phyloP scores from a whole-genome alignment of 1,284 basidiomycete species.

The Marasmius tenuissimus region DNA sequence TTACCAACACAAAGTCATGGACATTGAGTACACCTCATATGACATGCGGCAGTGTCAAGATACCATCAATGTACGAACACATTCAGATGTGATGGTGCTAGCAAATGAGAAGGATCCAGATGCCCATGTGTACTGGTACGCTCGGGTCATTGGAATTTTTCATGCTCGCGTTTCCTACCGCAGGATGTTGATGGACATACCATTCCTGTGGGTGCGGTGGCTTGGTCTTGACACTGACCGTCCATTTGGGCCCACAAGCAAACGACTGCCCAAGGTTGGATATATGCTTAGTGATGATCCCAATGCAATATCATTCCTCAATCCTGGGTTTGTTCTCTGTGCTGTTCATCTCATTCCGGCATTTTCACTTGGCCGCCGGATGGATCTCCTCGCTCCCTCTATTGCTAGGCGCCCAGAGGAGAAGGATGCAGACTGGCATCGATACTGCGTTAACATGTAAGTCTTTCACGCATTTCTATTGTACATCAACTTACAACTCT shows the following conservation, averaged over 20 bases:
- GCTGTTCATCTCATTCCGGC: slow-evolving; percentile 27
- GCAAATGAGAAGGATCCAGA: neutral
- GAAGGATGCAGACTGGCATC: slow-evolving; percentile 20
- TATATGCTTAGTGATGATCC: slow-evolving; percentile 21
- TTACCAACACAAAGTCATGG: slow-evolving; percentile 17
- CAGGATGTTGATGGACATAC: slow-evolving; percentile 7
- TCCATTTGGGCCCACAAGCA: neutral
- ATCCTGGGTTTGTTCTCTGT: slow-evolving; percentile 25
- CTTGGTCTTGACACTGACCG: neutral
- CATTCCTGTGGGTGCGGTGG: slow-evolving; percentile 1
- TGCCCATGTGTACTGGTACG: slow-evolving; percentile 9
- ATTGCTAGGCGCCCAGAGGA: slow-evolving; percentile 8
- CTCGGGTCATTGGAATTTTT: slow-evolving; percentile 9
- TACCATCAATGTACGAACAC: slow-evolving; percentile 12
- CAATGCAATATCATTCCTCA: slow-evolving; percentile 28
- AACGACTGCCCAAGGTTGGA: slow-evolving; percentile 17
- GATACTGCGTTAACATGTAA: slow-evolving; percentile 24
- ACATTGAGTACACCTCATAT: slow-evolving; percentile 27
- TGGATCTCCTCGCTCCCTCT: slow-evolving; percentile 7
- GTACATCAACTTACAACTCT: neutral
- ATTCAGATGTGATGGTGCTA: neutral
- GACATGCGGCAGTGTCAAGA: slow-evolving; percentile 24
- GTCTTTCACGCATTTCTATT: neutral
- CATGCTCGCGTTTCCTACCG: slow-evolving; percentile 22
- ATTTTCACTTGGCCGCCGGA: slow-evolving; percentile 19